Evolutionary conservation across 2,329 filamentous ascomycete genomes (phyloP), one percentile per base, ranked within the genome.

Genomic region (Sclerotinia borealis): DNA sequence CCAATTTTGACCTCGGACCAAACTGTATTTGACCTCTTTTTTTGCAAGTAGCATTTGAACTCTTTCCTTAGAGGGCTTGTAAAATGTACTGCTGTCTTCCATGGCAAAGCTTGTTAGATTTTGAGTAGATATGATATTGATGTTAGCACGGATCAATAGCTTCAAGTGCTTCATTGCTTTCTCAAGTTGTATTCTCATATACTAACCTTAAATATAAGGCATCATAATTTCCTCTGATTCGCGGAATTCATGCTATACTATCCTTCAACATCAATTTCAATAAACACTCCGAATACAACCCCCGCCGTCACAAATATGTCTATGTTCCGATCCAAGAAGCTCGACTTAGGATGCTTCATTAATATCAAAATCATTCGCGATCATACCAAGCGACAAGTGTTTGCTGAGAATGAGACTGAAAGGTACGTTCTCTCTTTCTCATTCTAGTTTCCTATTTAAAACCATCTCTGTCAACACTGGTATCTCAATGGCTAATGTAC

Each of bases 331-430:
- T 83, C 92, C 37, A 96, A 96, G 79, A 93, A 88, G 81, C 87
- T 97, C 71, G 92, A 98, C 72, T 80, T 98, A 70, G 88, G 90
- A 76, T 91, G 91, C 75, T 96, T 90, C 75, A 78, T 96, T 79
- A 97, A 97, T 75, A 85, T 89, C 76, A 88, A 89, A 70, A 85
- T 91, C 69, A 89, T 99, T 75, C 91, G 95, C 72, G 95, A 99
- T 78, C 92, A 98, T 80, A 93, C 92, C 62, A 99, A 98, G 85
- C 90, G 95, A 73, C 93, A 96, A 80, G 91, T 92, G 64, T 97
- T 93, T 73, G 90, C 89, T 74, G 83, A 92, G 75, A 81, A 89
- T 74, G 95, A 99, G 80, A 86, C 92, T 5, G 90, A 97, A 79
- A 89, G 93, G 93, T 74, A 71, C 43, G 67, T 22, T 36, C 15